Percentiles rank a stretch among this genome's conserved stretches.
Conservation (phyloP, 352 stramenopile genomes). For the Phytophthora rubi region DNA sequence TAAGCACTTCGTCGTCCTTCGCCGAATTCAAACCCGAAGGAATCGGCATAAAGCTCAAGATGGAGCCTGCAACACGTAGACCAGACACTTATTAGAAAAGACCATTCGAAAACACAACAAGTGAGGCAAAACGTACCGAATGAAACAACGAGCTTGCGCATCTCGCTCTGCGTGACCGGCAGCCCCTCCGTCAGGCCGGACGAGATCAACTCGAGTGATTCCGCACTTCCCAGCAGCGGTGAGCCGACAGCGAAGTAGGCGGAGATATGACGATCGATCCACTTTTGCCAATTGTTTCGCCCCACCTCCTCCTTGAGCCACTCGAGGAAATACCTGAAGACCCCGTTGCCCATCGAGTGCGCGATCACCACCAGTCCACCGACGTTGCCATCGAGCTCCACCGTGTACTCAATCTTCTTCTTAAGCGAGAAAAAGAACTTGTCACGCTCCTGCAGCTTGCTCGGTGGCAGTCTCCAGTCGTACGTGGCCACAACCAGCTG, state of each 20-base stretch:
- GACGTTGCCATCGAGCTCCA: slow-evolving; percentile 51
- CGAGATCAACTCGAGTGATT: slow-evolving; percentile 72
- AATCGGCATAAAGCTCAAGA: slow-evolving; percentile 78
- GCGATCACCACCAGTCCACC: slow-evolving; percentile 77
- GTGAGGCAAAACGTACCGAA: slow-evolving; percentile 50
- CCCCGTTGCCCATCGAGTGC: slow-evolving; percentile 82
- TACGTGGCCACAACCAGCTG: slow-evolving; percentile 80
- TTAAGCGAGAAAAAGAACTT: slow-evolving; percentile 79
- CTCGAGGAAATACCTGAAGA: slow-evolving; percentile 85
- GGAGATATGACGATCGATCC: slow-evolving; percentile 80
- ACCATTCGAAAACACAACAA: neutral
- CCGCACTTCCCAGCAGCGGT: slow-evolving; percentile 71
- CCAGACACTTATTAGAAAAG: neutral
- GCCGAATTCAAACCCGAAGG: slow-evolving; percentile 53
- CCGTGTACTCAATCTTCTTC: slow-evolving; percentile 73
- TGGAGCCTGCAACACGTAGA: slow-evolving; percentile 47
- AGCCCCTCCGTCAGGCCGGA: slow-evolving; percentile 71
- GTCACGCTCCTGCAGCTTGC: slow-evolving; percentile 74
- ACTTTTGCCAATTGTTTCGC: slow-evolving; percentile 71
- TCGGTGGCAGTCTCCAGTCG: slow-evolving; percentile 81
- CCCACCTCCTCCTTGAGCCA: slow-evolving; percentile 84
- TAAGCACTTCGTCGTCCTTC: slow-evolving; percentile 63
- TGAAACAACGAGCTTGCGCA: slow-evolving; percentile 74
- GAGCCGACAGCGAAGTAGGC: slow-evolving; percentile 80
- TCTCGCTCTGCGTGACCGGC: slow-evolving; percentile 65